Evolutionary conservation across 192 early-diverging fungal species (phyloP).

Genomic region (Lobosporangium transversale): DNA sequence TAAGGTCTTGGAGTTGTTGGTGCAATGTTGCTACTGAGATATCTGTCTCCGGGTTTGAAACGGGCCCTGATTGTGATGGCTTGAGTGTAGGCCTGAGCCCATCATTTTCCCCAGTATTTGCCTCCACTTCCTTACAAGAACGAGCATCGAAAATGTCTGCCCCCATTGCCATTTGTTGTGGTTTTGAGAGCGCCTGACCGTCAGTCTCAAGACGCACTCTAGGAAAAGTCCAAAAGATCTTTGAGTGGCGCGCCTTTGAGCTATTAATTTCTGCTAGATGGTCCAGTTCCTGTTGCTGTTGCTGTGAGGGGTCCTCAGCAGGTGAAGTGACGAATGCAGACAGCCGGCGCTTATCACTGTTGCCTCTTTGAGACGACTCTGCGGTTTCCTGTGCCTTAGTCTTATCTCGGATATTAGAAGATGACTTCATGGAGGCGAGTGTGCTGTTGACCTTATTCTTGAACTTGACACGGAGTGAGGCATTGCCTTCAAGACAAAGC

Average conservation of each 20-base stretch:
- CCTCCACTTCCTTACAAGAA: too few relatives aligned
- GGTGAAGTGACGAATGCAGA: constrained; percentile 1
- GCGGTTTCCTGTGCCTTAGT: not conserved
- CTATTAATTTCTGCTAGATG: not conserved
- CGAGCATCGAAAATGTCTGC: too few relatives aligned
- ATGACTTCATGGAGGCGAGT: constrained; percentile 42
- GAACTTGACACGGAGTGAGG: constrained; percentile 38
- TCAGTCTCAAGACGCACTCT: constrained; percentile 12
- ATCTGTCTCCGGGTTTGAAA: not conserved
- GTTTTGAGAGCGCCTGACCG: constrained; percentile 1
- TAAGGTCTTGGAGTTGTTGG: constrained; percentile 17
- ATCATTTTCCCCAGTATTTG: not conserved
- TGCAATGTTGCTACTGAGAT: not conserved
- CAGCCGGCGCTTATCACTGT: not conserved
- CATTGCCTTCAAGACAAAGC: not conserved
- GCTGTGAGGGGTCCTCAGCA: not conserved
- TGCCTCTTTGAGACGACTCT: not conserved
- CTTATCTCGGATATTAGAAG: constrained; percentile 34
- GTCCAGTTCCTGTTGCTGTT: not conserved
- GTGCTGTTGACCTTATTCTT: constrained; percentile 40
- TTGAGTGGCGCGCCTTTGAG: constrained; percentile 13
- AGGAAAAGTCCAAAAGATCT: constrained; percentile 34
- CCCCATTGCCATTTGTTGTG: constrained; percentile 4
- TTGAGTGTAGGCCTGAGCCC: not conserved
- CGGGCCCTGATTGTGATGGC: not conserved